phyloP scores from a whole-genome alignment of 139 green algal genomes.

The Chlorella sp. region DNA sequence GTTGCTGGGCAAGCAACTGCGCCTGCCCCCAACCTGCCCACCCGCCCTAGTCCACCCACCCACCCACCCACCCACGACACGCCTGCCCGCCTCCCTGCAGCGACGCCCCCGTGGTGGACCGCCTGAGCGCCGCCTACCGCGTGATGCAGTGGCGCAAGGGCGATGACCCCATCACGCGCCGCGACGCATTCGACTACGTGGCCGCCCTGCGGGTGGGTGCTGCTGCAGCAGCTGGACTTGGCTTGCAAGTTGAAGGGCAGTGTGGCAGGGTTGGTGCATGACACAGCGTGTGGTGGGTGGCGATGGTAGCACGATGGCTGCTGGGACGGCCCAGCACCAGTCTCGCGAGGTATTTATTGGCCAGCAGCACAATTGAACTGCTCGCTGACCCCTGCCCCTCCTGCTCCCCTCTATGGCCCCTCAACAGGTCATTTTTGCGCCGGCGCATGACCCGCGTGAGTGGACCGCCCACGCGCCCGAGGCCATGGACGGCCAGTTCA shows the following conservation, averaged over 20 bases:
- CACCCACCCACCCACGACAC: neutral
- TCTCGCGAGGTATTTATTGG: too few relatives aligned
- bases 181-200: conserved; percentile 33
- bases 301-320: too few relatives aligned
- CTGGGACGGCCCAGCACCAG: too few relatives aligned
- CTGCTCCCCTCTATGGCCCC: too few relatives aligned
- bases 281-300: too few relatives aligned
- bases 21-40: neutral
- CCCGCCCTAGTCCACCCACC: neutral
- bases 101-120: conserved; percentile 19
- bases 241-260: neutral
- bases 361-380: neutral
- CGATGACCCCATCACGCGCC: conserved; percentile 55
- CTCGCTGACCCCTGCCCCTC: neutral
- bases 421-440: conserved; percentile 37
- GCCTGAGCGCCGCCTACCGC: conserved; percentile 17
- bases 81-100: neutral
- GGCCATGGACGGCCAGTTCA: conserved; percentile 30
- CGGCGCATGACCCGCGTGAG: conserved; percentile 12
- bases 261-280: neutral
- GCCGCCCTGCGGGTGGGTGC: conserved; percentile 33
- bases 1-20: neutral
- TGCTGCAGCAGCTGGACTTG: neutral
- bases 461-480: neutral
- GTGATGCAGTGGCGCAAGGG: conserved; percentile 40